Conservation (phyloP, 2,329 filamentous ascomycete species). For the Passalora sequoiae region DNA sequence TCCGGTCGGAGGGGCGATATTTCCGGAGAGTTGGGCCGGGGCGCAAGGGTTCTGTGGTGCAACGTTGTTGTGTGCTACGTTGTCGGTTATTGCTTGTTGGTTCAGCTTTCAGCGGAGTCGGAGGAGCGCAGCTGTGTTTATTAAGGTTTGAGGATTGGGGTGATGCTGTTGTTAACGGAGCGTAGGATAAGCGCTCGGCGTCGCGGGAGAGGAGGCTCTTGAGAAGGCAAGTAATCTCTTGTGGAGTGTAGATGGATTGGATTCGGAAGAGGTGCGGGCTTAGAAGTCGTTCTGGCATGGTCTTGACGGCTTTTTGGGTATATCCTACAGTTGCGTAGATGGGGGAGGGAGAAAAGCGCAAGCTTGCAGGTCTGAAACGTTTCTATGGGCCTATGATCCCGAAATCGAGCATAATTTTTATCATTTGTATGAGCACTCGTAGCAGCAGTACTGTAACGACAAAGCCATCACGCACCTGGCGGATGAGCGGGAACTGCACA, state of each 20-base stretch:
- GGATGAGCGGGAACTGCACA: neutral
- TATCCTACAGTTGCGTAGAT: neutral
- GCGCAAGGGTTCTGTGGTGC: slow-evolving; percentile 32
- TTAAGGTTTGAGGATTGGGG: neutral
- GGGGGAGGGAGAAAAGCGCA: too few relatives aligned
- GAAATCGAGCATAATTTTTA: too few relatives aligned
- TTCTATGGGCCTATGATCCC: too few relatives aligned
- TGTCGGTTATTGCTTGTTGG: slow-evolving; percentile 22
- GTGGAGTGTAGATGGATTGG: neutral
- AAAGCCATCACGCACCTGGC: slow-evolving; percentile 8
- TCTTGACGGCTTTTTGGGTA: neutral
- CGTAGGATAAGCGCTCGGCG: neutral
- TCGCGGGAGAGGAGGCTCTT: slow-evolving; percentile 1
- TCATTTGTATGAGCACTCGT: neutral
- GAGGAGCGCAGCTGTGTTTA: neutral
- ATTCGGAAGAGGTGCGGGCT: neutral
- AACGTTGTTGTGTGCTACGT: slow-evolving; percentile 24
- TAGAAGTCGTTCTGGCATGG: neutral
- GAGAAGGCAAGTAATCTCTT: slow-evolving; percentile 2
- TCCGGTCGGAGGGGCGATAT: slow-evolving; percentile 33
- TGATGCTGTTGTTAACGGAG: neutral
- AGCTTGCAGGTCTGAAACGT: neutral
- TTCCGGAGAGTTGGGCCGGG: slow-evolving; percentile 28
- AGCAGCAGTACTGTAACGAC: too few relatives aligned
- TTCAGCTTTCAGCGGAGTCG: neutral